Conservation (phyloP, 1,284 basidiomycete species). For the Ganoderma resinaceum region DNA sequence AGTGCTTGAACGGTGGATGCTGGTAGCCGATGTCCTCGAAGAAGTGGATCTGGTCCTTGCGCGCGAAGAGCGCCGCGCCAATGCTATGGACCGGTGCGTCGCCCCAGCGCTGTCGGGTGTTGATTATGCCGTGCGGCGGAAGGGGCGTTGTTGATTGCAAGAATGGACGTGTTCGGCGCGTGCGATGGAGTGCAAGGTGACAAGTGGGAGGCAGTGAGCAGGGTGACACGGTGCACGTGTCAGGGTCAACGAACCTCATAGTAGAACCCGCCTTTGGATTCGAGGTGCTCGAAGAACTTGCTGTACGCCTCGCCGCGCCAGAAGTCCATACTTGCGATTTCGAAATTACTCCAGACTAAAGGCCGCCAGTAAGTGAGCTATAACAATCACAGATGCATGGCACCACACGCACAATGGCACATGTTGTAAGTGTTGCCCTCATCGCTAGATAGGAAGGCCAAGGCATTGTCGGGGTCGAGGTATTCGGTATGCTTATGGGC, state of each 20-base stretch:
- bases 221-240: not conserved
- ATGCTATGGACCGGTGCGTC: conserved; percentile 86
- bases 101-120: conserved; percentile 62
- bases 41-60: conserved; percentile 71
- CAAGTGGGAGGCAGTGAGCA: not conserved
- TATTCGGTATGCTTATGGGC: conserved; percentile 65
- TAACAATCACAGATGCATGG: not conserved
- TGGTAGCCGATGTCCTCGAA: conserved; percentile 70
- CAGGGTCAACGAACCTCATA: conserved; percentile 61
- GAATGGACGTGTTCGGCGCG: not conserved
- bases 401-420: conserved; percentile 66
- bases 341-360: conserved; percentile 79
- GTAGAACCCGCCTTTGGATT: conserved; percentile 78
- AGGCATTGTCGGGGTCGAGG: conserved; percentile 69
- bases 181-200: not conserved
- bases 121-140: too few species aligned
- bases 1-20: conserved; percentile 59
- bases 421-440: conserved; percentile 70
- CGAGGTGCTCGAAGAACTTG: conserved; percentile 78
- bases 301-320: conserved; percentile 70
- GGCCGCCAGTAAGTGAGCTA: not conserved
- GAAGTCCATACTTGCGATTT: conserved; percentile 74
- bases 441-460: conserved; percentile 74
- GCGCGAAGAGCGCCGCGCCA: conserved; percentile 69
- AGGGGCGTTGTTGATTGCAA: not conserved